Conservation (phyloP, 2,329 filamentous ascomycete genomes). For the Metarhizium sp. region DNA sequence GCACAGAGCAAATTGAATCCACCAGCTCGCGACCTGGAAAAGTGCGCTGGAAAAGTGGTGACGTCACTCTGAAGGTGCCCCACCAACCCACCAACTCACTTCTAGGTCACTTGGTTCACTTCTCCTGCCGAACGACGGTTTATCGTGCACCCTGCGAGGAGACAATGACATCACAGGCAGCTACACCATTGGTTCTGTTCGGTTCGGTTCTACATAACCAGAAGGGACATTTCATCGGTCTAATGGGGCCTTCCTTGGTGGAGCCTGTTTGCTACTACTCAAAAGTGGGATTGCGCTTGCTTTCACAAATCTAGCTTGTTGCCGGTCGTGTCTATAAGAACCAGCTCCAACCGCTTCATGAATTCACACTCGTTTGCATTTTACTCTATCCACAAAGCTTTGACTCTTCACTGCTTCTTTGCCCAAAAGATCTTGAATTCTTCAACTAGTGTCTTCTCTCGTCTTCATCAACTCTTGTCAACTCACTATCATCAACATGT, state of each 20-base stretch:
- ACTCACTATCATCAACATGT: conserved; percentile 11
- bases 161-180: conserved; percentile 5
- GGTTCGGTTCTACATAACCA: background rate
- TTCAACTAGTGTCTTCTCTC: background rate
- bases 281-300: background rate
- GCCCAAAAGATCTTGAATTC: background rate
- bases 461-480: background rate
- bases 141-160: background rate
- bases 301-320: background rate
- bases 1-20: background rate
- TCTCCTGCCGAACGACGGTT: background rate
- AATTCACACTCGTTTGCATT: background rate
- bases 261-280: background rate
- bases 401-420: background rate
- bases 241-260: background rate
- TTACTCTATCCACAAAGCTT: background rate
- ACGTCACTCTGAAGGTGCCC: conserved; percentile 4
- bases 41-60: background rate
- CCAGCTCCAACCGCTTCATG: background rate
- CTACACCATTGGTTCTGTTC: background rate
- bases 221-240: background rate
- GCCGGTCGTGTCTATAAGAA: background rate
- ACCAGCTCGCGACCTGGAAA: too few relatives aligned
- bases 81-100: background rate
- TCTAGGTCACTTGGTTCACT: background rate